Conservation (phyloP, 192 early-diverging fungal genomes). For the Backusella mclennaniae region DNA sequence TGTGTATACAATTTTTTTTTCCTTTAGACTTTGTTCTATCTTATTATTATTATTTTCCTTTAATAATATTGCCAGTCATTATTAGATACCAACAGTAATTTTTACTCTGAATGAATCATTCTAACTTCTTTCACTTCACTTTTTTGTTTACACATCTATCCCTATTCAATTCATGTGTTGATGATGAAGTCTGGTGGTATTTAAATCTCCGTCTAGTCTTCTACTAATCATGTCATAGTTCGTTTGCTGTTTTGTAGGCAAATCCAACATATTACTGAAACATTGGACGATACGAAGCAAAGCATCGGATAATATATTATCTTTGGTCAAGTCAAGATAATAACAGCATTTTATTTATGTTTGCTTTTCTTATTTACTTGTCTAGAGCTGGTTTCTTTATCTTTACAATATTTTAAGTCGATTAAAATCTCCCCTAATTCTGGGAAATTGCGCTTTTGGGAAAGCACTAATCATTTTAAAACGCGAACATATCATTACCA, state of each 20-base stretch:
- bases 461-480: not conserved
- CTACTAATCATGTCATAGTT: not conserved
- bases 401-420: not conserved
- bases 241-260: not conserved
- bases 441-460: not conserved
- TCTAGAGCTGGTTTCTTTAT: not conserved
- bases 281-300: not conserved
- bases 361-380: not conserved
- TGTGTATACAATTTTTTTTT: not conserved
- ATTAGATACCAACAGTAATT: not conserved
- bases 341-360: not conserved
- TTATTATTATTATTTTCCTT: not conserved
- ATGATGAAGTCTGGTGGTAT: not conserved
- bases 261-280: not conserved
- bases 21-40: not conserved
- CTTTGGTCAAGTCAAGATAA: not conserved
- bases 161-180: not conserved
- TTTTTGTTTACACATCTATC: not conserved
- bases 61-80: not conserved
- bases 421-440: not conserved
- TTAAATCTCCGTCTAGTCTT: conserved; percentile 1
- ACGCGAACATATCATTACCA: not conserved
- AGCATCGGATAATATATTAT: not conserved
- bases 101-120: not conserved
- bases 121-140: not conserved